These are phyloP conservation scores for Teunomyces aglyptinius DNA, from an alignment of 805 yeast genomes.

Conservation along the genomic window DNA sequence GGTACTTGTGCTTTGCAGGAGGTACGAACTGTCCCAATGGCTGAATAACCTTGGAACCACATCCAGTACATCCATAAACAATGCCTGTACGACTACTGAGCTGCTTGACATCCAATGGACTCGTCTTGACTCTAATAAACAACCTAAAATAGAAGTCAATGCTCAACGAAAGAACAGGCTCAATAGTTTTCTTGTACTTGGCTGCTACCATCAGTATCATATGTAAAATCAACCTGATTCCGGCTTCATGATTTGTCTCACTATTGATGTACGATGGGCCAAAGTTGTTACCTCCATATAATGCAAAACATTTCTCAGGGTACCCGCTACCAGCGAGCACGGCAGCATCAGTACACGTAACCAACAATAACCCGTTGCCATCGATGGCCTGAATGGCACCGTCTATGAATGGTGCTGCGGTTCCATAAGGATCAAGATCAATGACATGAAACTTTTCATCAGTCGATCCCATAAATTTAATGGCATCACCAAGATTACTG, in stretches of 20 bases:
- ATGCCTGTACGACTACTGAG: constrained; percentile 75
- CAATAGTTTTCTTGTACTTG: constrained; percentile 80
- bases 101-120: constrained; percentile 80
- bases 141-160: constrained; percentile 92
- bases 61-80: constrained; percentile 82
- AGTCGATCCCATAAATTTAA: constrained; percentile 62
- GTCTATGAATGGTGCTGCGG: constrained; percentile 94
- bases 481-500: constrained; percentile 89
- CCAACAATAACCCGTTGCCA: constrained; percentile 81
- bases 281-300: constrained; percentile 89
- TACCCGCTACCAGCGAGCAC: constrained; percentile 94
- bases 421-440: constrained; percentile 96
- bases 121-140: constrained; percentile 71
- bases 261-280: constrained; percentile 50
- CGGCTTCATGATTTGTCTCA: constrained; percentile 92
- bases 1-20: constrained; percentile 54
- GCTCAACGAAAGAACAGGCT: constrained; percentile 80
- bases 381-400: constrained; percentile 82
- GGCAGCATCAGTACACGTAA: constrained; percentile 95
- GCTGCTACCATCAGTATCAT: constrained; percentile 83
- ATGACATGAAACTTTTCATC: constrained; percentile 69
- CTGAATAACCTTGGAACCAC: constrained; percentile 72
- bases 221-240: constrained; percentile 77
- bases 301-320: constrained; percentile 94
- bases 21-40: constrained; percentile 62